Evolutionary conservation across 768 basidiomycete species (phyloP).

Genomic region (Nevesoporus exiguus): DNA sequence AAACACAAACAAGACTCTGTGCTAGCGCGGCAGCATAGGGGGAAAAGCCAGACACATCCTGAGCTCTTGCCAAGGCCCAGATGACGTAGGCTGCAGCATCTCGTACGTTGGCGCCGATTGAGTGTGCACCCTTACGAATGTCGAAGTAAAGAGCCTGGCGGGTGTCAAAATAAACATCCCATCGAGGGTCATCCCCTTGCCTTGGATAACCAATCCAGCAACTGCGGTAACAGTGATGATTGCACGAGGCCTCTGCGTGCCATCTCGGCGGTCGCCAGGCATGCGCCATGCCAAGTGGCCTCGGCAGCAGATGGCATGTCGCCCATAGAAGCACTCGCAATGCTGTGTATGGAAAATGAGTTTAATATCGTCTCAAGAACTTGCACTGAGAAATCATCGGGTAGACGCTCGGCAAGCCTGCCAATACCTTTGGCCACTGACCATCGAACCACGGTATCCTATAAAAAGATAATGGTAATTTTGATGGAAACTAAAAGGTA

Average conservation of each 20-base stretch:
- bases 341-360: conserved; percentile 74
- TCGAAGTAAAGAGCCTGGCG: conserved; percentile 87
- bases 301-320: conserved; percentile 79
- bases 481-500: neutral
- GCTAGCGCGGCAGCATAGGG: conserved; percentile 68
- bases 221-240: conserved; percentile 50
- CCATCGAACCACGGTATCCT: conserved; percentile 96
- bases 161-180: conserved; percentile 11
- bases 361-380: conserved; percentile 77
- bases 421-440: conserved; percentile 92
- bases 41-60: conserved; percentile 53
- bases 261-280: conserved; percentile 89
- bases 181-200: conserved; percentile 36
- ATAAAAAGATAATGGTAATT: conserved; percentile 1
- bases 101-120: conserved; percentile 90
- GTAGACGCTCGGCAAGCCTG: conserved; percentile 77
- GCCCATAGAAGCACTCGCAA: conserved; percentile 59
- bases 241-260: conserved; percentile 76
- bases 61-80: conserved; percentile 89
- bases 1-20: conserved; percentile 66
- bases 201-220: conserved; percentile 81
- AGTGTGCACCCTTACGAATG: conserved; percentile 86
- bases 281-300: conserved; percentile 92
- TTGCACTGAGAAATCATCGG: conserved; percentile 69
- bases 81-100: conserved; percentile 93